These are phyloP conservation scores for Venustampulla echinocandica DNA, from an alignment of 495 filamentous ascomycete species.

Conservation along the genomic window DNA sequence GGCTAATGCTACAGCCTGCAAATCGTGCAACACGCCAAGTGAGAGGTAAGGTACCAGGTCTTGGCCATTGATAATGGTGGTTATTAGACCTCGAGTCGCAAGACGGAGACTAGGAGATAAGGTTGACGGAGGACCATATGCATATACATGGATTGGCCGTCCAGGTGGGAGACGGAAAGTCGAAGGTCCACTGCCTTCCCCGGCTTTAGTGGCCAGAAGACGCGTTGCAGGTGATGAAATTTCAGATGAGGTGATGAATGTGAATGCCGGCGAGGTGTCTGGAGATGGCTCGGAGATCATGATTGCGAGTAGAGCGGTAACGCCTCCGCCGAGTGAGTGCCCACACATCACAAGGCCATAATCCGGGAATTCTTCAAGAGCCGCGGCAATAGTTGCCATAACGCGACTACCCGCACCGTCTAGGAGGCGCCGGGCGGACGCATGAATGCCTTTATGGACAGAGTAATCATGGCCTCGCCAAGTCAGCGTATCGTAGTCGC, in stretches of 20 bases:
- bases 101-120: constrained; percentile 64
- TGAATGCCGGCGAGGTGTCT: constrained; percentile 18
- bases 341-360: constrained; percentile 72
- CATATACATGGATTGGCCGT: constrained; percentile 68
- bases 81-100: constrained; percentile 67
- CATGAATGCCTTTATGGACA: constrained; percentile 78
- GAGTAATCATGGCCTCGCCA: constrained; percentile 61
- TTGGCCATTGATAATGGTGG: constrained; percentile 61
- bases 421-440: constrained; percentile 61
- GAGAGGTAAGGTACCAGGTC: constrained; percentile 70
- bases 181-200: constrained; percentile 16
- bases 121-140: constrained; percentile 66
- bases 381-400: constrained; percentile 58
- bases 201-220: constrained; percentile 29
- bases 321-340: constrained; percentile 68
- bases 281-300: constrained; percentile 57
- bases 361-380: constrained; percentile 58
- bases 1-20: constrained; percentile 59
- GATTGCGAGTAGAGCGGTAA: constrained; percentile 64
- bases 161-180: constrained; percentile 50
- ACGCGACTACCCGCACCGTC: constrained; percentile 54
- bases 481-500: constrained; percentile 65
- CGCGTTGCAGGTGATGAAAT: constrained; percentile 27
- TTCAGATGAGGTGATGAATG: constrained; percentile 41
- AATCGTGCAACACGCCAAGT: constrained; percentile 64